Percentiles rank a stretch among this genome's conserved stretches.
Conservation (phyloP, 2,329 filamentous ascomycete species). For the Sphaerulina musiva region DNA sequence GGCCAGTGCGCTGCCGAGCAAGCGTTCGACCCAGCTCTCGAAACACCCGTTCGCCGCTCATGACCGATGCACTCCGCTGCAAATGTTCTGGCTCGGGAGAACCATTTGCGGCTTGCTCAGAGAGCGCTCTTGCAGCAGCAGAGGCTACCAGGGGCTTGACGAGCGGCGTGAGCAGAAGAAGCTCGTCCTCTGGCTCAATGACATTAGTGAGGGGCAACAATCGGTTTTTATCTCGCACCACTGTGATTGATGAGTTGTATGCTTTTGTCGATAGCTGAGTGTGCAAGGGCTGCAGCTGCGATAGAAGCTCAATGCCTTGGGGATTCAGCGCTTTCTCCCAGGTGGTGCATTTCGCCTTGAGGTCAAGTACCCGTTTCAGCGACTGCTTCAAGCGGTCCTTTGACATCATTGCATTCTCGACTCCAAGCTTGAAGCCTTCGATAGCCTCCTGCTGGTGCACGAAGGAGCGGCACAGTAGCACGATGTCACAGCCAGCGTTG, state of each 20-base stretch:
- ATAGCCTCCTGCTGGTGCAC: conserved; percentile 87
- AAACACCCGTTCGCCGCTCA: conserved; percentile 92
- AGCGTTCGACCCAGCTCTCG: conserved; percentile 79
- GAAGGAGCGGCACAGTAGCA: conserved; percentile 81
- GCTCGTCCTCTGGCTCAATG: conserved; percentile 75
- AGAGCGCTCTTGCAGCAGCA: conserved; percentile 65
- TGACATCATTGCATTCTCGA: conserved; percentile 84
- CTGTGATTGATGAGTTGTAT: conserved; percentile 87
- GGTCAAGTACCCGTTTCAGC: conserved; percentile 64
- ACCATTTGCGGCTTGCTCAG: conserved; percentile 54
- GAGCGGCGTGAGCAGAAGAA: conserved; percentile 81
- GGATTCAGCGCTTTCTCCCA: conserved; percentile 92
- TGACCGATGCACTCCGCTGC: conserved; percentile 58
- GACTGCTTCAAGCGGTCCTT: conserved; percentile 75
- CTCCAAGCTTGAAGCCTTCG: conserved; percentile 76
- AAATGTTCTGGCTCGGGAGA: conserved; percentile 51
- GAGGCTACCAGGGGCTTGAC: conserved; percentile 91
- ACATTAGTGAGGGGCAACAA: conserved; percentile 75
- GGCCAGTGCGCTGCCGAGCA: conserved; percentile 77
- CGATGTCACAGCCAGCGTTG: conserved; percentile 87
- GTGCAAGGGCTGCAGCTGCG: conserved; percentile 75
- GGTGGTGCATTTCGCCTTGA: conserved; percentile 80
- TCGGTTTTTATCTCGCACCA: conserved; percentile 82
- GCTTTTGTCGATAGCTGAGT: conserved; percentile 73
- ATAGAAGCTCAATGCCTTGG: conserved; percentile 67